Base-by-base conservation (phyloP, 2,329 filamentous ascomycete genomes). In the Arachnomyces sp. region DNA sequence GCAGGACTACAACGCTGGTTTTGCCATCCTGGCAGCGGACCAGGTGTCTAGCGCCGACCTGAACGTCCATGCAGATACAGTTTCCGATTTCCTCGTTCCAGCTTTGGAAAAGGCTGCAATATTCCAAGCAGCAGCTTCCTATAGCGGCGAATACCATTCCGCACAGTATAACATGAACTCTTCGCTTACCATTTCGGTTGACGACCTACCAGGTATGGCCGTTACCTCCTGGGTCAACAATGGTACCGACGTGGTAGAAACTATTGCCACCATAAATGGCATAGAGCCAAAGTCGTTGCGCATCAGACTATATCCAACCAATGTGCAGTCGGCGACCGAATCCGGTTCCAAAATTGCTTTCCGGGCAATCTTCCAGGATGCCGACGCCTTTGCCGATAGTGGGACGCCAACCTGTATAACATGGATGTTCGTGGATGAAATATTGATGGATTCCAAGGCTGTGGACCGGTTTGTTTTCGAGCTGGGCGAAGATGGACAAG, bases 1-100 rank as follows among this genome's bases (percentile, higher is more conserved):
- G 7, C 61, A 63, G 1, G 59, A 62, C 39, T 61, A 52, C 34
- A 53, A 55, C 18, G 45, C 60, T 14, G 63, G 63, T 5, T 62
- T 61, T 37, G 56, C 51, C 4, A 54, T 66, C 13, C 47, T 67
- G 2, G 44, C 53, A 2, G 56, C 56, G 1, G 52, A 54, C 13
- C 44, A 34, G 4, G 35, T 39, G 8, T 31, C 33, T 1, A 42
- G 21, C 16, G 48, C 47, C 6, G 51, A 49, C 36, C 35, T 53
- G 11, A 50, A 54, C 16, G 44, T 44, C 9, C 47, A 61, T 28
- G 53, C 55, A 0, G 60, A 62, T 39, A 34, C 55, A 8, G 44
- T 63, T 40, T 47, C 46, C 12, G 45, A 52, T 13, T 42, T 47
- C 0, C 13, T 63, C 1, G 28, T 59, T 1, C 51, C 52, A 5